Conservation (phyloP, 2,329 filamentous ascomycete species). For the Stagonosporopsis tanaceti region DNA sequence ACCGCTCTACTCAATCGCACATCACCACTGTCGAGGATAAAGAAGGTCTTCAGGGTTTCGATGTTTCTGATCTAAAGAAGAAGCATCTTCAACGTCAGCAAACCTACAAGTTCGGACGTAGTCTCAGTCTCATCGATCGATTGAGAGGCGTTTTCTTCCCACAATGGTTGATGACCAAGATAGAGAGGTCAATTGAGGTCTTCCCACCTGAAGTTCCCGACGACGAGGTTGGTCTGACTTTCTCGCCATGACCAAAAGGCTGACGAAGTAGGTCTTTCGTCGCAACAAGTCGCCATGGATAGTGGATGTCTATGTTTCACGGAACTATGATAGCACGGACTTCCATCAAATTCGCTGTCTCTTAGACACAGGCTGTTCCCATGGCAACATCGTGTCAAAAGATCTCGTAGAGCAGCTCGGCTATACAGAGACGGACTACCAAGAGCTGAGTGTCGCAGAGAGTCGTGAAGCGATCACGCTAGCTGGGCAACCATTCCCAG, state of each 20-base stretch:
- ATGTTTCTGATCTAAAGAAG: not conserved
- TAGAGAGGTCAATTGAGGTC: not conserved
- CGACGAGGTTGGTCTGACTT: not conserved
- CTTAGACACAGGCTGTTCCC: constrained; percentile 2
- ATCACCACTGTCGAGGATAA: not conserved
- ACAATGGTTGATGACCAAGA: not conserved
- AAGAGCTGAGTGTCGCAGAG: not conserved
- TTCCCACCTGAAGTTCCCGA: not conserved
- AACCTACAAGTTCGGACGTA: not conserved
- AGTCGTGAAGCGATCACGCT: not conserved
- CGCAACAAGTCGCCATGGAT: not conserved
- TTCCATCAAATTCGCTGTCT: not conserved
- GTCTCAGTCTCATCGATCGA: not conserved
- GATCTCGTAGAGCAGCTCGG: not conserved
- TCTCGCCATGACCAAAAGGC: not conserved
- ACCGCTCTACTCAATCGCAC: not conserved
- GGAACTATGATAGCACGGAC: not conserved
- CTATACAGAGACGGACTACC: not conserved
- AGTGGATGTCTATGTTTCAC: not conserved
- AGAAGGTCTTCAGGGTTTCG: not conserved
- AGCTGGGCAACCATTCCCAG: not conserved
- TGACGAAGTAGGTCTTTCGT: not conserved
- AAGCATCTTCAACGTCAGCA: not conserved
- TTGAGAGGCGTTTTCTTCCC: not conserved
- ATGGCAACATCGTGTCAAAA: not conserved